Base-by-base conservation (phyloP, 2,329 filamentous ascomycete genomes). In the Diaporthe velutina region DNA sequence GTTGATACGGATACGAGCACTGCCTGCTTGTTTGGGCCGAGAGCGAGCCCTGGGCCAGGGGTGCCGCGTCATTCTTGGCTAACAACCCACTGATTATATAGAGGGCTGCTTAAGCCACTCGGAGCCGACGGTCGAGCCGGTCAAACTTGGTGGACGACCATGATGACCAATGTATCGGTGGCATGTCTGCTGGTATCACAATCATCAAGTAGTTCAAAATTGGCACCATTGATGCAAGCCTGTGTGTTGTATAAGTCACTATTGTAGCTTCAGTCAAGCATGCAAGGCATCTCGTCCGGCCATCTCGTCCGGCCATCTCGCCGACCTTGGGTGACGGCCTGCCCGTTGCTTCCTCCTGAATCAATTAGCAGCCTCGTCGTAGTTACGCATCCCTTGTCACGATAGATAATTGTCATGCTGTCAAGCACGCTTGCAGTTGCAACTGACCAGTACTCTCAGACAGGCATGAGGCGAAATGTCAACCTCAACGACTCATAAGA, bases 91-190 rank as follows among this genome's bases (percentile, higher is more conserved):
- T 8, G 17, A 17, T 28, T 19, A 52, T 38, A 19, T 17, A 61
- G 19, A n/a, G 15, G 17, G 52, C 22, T 55, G 13, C 66, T 30
- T 38, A 15, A 28, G 17, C 42, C 30, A 52, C 67, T 70, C 67
- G 67, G 67, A 70, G 67, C 67, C 25, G 33, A 54, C 52, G 35
- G 25, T 57, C 67, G 25, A 58, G 50, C 25, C 38, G 45, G 67
- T 22, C 2, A 10, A 48, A 12, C 22, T 1, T 48, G n/a, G 12
- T 22, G n/a, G 10, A 30, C 28, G 58, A 58, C 10, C 55, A 38
- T 40, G 33, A 25, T 8, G 17, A 25, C 28, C 33, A 6, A 25
- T 22, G 4, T 17, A 2, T 57, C 17, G 25, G 3, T 17, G 15
- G 1, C 5, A 55, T 22, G 25, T 55, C 52, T 30, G 6, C 0